A percentile compares a stretch with the other conserved stretches of the same genome.
Conservation (phyloP, 768 basidiomycete species). For the Hysterangium stoloniferum region DNA sequence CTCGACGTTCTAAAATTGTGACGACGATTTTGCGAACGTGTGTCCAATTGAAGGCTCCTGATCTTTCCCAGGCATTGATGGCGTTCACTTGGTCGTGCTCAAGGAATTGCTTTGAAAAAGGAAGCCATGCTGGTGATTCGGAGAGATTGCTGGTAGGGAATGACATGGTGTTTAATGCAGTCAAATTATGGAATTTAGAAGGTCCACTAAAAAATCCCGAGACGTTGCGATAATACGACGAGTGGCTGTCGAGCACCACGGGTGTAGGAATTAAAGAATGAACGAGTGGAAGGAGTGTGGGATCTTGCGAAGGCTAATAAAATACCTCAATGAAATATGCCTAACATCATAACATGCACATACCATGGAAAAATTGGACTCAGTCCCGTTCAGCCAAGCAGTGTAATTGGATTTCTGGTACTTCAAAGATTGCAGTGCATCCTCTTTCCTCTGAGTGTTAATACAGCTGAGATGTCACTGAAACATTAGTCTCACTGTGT, state of each 20-base stretch:
- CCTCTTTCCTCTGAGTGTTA: slow-evolving; percentile 56
- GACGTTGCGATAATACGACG: slow-evolving; percentile 66
- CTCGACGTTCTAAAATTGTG: slow-evolving; percentile 56
- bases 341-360: slow-evolving; percentile 6
- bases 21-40: slow-evolving; percentile 52
- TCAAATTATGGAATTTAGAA: slow-evolving; percentile 56
- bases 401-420: slow-evolving; percentile 66
- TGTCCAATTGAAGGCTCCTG: slow-evolving; percentile 68
- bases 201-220: slow-evolving; percentile 73
- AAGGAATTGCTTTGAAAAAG: slow-evolving; percentile 44
- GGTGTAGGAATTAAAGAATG: slow-evolving; percentile 41
- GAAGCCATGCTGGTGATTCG: slow-evolving; percentile 37
- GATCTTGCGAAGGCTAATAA: slow-evolving; percentile 40
- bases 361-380: slow-evolving; percentile 60
- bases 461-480: slow-evolving; percentile 26
- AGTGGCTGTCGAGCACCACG: slow-evolving; percentile 31
- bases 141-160: slow-evolving; percentile 30
- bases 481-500: slow-evolving; percentile 1
- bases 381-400: slow-evolving; percentile 64
- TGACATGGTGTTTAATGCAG: slow-evolving; percentile 24
- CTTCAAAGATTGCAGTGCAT: slow-evolving; percentile 49
- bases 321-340: slow-evolving; percentile 8
- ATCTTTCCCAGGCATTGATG: slow-evolving; percentile 31
- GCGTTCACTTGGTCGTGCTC: slow-evolving; percentile 35
- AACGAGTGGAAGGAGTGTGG: slow-evolving; percentile 38